Conservation (phyloP, 2,329 filamentous ascomycete genomes). For the Nigrograna mackinnonii region DNA sequence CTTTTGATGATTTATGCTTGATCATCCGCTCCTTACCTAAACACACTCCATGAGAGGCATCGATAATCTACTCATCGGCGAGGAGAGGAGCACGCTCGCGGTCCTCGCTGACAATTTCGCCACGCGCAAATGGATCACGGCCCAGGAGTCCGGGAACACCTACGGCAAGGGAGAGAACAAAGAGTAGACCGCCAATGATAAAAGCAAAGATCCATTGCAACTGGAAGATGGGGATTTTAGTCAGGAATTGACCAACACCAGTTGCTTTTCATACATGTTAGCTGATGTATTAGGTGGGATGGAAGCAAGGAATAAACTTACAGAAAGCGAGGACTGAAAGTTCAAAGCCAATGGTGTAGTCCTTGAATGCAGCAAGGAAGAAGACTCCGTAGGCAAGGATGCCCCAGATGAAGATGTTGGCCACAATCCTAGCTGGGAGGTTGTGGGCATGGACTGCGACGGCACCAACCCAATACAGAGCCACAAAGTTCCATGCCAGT, state of each 20-base stretch:
- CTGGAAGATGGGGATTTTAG: constrained; percentile 71
- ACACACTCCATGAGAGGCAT: background rate
- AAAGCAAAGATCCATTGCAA: constrained; percentile 95
- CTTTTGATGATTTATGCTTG: background rate
- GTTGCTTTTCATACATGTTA: too few relatives aligned
- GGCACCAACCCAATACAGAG: constrained; percentile 87
- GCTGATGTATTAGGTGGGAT: too few relatives aligned
- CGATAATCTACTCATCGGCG: constrained; percentile 43
- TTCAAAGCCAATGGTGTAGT: constrained; percentile 76
- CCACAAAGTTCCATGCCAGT: constrained; percentile 83
- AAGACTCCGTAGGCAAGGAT: constrained; percentile 76
- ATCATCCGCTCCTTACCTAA: background rate
- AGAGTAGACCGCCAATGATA: constrained; percentile 75
- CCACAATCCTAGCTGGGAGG: constrained; percentile 74
- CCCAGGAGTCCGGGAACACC: constrained; percentile 67
- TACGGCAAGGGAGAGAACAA: constrained; percentile 68
- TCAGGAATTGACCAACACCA: constrained; percentile 75
- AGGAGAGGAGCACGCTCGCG: constrained; percentile 59
- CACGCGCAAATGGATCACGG: constrained; percentile 55
- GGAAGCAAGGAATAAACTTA: constrained; percentile 38
- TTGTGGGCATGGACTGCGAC: constrained; percentile 72
- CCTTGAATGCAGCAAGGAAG: constrained; percentile 76
- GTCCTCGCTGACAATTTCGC: constrained; percentile 51
- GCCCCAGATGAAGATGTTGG: constrained; percentile 87
- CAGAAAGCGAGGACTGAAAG: constrained; percentile 74